Evolutionary conservation across 768 basidiomycete species (phyloP), one percentile per base, ranked within the genome.

Genomic region (Termitomyces sp.): DNA sequence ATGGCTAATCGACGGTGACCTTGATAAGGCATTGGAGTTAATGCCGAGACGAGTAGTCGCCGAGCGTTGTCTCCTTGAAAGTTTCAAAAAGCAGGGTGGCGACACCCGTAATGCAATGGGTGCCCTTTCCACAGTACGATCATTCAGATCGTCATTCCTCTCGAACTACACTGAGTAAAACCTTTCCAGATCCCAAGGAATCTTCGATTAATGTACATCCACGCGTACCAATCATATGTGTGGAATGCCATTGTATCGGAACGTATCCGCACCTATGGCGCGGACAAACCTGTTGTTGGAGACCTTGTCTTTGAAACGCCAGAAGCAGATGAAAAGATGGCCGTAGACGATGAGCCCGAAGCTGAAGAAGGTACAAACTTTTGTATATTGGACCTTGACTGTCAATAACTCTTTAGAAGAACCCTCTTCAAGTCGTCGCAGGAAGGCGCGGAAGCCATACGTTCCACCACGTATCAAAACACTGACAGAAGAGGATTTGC

Each of bases 231-330:
- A 69, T 95, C 92, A 15, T 99, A 98, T 63, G 87, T 98, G 32
- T 99, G 96, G 96, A 99, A 99, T 70, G 86, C 93, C 44, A 87
- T 98, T 53, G 92, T 95, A 38, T 98, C 95, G 3, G 94, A 98
- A 70, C 88, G 97, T 12, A 86, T 98, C 64, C 85, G 83, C 56
- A 76, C 78, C 45, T 86, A 85, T 63, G 94, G 95, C 29, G 73
- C 80, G 48, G 81, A 87, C 48, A 78, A 80, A 56, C 86, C 92
- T 1, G 78, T 94, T 42, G 83, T 83, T 6, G 97, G 97, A 1
- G 97, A 99, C 66, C 77, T 98, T n/a, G 91, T 98, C 15, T 89
- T 86, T 59, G 91, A 89, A 45, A 62, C 56, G 35, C 60, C 71
- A 41, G 70, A 71, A 33, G 64, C 68, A 22, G 74, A 70, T 38